These are phyloP conservation scores for Suillus plorans DNA, from an alignment of 768 basidiomycete species.

Conservation along the genomic window DNA sequence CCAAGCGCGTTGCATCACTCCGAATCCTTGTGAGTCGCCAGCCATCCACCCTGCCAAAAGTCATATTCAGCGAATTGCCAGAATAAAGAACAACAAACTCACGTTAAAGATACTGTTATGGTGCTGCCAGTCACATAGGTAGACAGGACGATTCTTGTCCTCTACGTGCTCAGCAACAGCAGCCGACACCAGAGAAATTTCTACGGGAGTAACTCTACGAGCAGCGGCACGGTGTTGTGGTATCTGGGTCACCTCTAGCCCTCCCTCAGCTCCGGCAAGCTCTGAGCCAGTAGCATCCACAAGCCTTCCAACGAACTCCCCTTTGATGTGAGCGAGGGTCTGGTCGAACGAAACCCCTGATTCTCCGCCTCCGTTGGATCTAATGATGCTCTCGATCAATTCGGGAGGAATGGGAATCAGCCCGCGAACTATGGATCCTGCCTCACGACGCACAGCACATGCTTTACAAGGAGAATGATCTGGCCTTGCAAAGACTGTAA, in stretches of 20 bases:
- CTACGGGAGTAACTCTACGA: slow-evolving; percentile 18
- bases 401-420: slow-evolving; percentile 23
- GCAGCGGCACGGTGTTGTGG: slow-evolving; percentile 3
- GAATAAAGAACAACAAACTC: slow-evolving; percentile 2
- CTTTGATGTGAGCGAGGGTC: slow-evolving; percentile 14
- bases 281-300: slow-evolving; percentile 14
- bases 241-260: neutral
- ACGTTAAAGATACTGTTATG: slow-evolving; percentile 22
- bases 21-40: slow-evolving; percentile 2
- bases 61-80: neutral
- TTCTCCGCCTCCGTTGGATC: slow-evolving; percentile 6
- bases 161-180: slow-evolving; percentile 21
- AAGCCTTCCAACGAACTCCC: slow-evolving; percentile 17
- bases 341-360: slow-evolving; percentile 12
- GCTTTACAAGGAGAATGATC: slow-evolving; percentile 25
- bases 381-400: slow-evolving; percentile 23
- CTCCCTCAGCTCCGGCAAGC: slow-evolving; percentile 22
- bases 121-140: slow-evolving; percentile 23
- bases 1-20: neutral
- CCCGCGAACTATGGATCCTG: slow-evolving; percentile 20
- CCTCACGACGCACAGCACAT: slow-evolving; percentile 21
- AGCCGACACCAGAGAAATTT: slow-evolving; percentile 20
- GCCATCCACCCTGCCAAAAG: slow-evolving; percentile 8
- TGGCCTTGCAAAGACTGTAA: slow-evolving; percentile 25
- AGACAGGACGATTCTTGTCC: slow-evolving; percentile 16